These are phyloP conservation scores for Chalciporus piperatus DNA, from an alignment of 768 basidiomycete species.

Conservation along the genomic window DNA sequence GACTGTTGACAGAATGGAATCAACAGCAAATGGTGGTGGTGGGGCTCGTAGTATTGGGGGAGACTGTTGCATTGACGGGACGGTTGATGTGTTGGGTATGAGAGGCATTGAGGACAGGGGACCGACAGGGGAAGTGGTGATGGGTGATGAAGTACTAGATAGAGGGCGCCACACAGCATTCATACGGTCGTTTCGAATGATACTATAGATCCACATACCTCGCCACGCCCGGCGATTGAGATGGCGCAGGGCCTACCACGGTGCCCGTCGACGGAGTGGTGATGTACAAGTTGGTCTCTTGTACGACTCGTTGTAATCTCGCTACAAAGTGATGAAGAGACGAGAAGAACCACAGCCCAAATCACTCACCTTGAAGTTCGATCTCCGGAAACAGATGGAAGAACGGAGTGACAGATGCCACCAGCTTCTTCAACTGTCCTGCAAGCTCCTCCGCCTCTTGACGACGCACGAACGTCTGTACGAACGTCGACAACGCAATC, in stretches of 20 bases:
- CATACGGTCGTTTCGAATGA: background rate
- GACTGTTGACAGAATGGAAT: background rate
- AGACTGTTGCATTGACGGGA: background rate
- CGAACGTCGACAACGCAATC: slow-evolving; percentile 22
- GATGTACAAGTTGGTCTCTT: slow-evolving; percentile 5
- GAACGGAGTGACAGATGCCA: slow-evolving; percentile 23
- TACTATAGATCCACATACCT: slow-evolving; percentile 13
- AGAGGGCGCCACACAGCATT: background rate
- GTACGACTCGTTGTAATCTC: slow-evolving; percentile 18
- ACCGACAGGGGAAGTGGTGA: background rate
- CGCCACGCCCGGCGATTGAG: background rate
- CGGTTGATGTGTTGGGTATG: background rate
- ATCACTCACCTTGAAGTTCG: slow-evolving; percentile 21
- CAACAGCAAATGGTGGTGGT: background rate
- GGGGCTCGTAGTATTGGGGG: background rate
- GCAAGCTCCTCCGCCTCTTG: slow-evolving; percentile 1
- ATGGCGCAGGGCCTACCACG: background rate
- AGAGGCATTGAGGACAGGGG: background rate
- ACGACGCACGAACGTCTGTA: slow-evolving; percentile 6
- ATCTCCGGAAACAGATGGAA: slow-evolving; percentile 17
- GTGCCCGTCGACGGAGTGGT: background rate
- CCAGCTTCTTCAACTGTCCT: slow-evolving; percentile 13
- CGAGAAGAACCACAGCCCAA: background rate
- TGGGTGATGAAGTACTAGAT: slow-evolving; percentile 2
- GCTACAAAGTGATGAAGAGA: slow-evolving; percentile 9